Conservation (phyloP, 192 early-diverging fungal genomes). For the Dissophora ornata region DNA sequence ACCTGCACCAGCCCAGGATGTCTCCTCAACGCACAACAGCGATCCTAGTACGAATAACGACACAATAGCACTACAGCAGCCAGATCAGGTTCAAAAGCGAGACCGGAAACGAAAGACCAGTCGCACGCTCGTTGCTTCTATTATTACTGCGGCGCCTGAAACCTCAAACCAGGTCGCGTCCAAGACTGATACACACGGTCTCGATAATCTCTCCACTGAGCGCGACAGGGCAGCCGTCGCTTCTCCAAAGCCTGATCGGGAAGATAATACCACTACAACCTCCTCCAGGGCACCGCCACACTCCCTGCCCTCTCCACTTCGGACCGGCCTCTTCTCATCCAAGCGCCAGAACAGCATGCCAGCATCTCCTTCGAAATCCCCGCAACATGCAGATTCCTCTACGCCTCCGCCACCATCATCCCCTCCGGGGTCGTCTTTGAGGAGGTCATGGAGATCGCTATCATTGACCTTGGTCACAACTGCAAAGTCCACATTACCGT, state of each 20-base stretch:
- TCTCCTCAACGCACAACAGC: too few relatives aligned
- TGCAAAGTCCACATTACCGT: conserved; percentile 27
- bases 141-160: too few relatives aligned
- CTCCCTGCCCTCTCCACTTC: too few relatives aligned
- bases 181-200: too few relatives aligned
- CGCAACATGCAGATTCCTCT: neutral
- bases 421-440: conserved; percentile 14
- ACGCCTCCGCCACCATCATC: neutral
- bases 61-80: too few relatives aligned
- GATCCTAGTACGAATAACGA: too few relatives aligned
- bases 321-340: neutral
- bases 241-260: neutral
- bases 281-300: too few relatives aligned
- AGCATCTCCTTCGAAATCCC: neutral
- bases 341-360: conserved; percentile 17
- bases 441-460: conserved; percentile 34
- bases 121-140: neutral
- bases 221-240: too few relatives aligned
- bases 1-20: too few relatives aligned
- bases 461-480: conserved; percentile 21
- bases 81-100: too few relatives aligned
- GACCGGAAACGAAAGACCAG: conserved; percentile 28
- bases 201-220: neutral
- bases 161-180: too few relatives aligned
- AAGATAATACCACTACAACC: conserved; percentile 1